Percentiles rank a stretch among this genome's conserved stretches.
These are phyloP conservation scores for Penicillium paxilli DNA, from an alignment of 495 filamentous ascomycete genomes.

Conservation along the genomic window DNA sequence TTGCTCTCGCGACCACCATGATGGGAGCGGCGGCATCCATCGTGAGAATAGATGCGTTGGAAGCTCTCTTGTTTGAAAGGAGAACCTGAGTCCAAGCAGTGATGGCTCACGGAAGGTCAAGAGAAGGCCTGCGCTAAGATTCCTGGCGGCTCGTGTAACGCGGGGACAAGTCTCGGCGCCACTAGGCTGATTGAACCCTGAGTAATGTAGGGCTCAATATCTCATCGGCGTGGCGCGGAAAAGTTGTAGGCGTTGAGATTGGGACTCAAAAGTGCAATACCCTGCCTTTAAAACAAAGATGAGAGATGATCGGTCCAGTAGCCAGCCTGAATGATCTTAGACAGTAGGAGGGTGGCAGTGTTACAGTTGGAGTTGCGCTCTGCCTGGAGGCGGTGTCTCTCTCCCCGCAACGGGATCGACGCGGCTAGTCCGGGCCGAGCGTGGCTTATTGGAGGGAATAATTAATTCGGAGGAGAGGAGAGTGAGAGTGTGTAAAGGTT, in stretches of 20 bases:
- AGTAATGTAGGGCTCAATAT: background rate
- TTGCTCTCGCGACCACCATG: conserved; percentile 19
- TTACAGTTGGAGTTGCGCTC: background rate
- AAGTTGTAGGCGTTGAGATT: background rate
- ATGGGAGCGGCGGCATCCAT: conserved; percentile 10
- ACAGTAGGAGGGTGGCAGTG: background rate
- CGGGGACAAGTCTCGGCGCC: background rate
- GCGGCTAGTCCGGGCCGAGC: conserved; percentile 1
- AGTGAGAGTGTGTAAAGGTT: too few relatives aligned
- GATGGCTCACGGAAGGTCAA: background rate
- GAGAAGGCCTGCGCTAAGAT: conserved; percentile 7
- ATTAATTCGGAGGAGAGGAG: too few relatives aligned
- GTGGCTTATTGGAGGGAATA: background rate
- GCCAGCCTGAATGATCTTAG: too few relatives aligned
- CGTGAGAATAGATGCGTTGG: background rate
- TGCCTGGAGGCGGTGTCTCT: conserved; percentile 26
- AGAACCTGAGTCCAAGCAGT: background rate
- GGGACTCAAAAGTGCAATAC: too few relatives aligned
- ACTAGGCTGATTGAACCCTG: background rate
- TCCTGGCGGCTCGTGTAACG: conserved; percentile 2
- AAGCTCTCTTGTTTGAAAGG: background rate
- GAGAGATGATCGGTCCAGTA: too few relatives aligned
- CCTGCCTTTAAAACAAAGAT: too few relatives aligned
- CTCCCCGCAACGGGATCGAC: conserved; percentile 26
- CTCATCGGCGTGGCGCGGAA: background rate